Conservation (phyloP, 1,139 yeast genomes). For the Suhomyces taliae region DNA sequence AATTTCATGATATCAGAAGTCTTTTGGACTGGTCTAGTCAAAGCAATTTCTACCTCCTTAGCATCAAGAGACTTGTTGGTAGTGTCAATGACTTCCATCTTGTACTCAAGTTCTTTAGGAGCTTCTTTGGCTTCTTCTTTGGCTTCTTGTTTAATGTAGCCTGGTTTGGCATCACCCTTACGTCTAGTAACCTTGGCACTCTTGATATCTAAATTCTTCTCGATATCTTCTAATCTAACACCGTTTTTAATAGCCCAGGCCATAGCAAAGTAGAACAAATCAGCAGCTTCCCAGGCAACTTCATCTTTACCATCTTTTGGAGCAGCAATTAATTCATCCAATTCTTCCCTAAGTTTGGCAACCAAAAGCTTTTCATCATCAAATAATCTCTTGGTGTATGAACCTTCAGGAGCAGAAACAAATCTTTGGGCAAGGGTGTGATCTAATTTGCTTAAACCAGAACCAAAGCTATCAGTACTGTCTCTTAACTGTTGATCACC, state of each 20-base stretch:
- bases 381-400: slow-evolving; percentile 87
- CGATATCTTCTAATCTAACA: slow-evolving; percentile 77
- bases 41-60: slow-evolving; percentile 53
- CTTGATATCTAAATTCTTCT: slow-evolving; percentile 80
- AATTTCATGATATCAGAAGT: slow-evolving; percentile 89
- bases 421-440: slow-evolving; percentile 56
- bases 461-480: slow-evolving; percentile 46
- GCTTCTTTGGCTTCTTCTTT: slow-evolving; percentile 1
- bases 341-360: slow-evolving; percentile 93
- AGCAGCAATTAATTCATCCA: slow-evolving; percentile 93
- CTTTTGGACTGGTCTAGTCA: slow-evolving; percentile 87
- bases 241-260: slow-evolving; percentile 83
- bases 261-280: slow-evolving; percentile 84
- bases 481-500: slow-evolving; percentile 37
- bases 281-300: slow-evolving; percentile 97
- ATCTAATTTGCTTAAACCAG: slow-evolving; percentile 68
- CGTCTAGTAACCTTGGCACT: slow-evolving; percentile 86
- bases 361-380: slow-evolving; percentile 69
- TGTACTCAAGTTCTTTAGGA: slow-evolving; percentile 39
- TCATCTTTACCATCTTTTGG: slow-evolving; percentile 49
- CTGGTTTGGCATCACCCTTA: slow-evolving; percentile 92
- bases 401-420: slow-evolving; percentile 77
- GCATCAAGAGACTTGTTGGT: slow-evolving; percentile 32
- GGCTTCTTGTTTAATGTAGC: slow-evolving; percentile 42
- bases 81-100: slow-evolving; percentile 62